Evolutionary conservation across 2,329 filamentous ascomycete genomes (phyloP).

Genomic region (Exophiala bonariae): DNA sequence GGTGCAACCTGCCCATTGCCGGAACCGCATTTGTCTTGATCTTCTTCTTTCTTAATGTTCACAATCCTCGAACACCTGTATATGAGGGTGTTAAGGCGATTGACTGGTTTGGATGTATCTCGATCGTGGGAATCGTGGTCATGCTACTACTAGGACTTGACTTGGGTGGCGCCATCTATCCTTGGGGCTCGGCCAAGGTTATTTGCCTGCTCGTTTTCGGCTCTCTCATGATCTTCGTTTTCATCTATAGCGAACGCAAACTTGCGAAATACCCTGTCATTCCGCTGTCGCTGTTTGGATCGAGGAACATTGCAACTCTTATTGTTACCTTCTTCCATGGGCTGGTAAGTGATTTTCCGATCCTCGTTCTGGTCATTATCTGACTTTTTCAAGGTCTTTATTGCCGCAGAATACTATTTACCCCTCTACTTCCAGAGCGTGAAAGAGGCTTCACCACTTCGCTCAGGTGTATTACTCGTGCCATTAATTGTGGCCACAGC

Average conservation of each 20-base stretch:
- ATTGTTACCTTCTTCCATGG: constrained; percentile 34
- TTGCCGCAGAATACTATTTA: constrained; percentile 55
- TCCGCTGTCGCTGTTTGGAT: constrained; percentile 69
- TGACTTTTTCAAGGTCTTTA: constrained; percentile 20
- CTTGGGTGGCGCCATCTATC: constrained; percentile 73
- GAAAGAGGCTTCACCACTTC: constrained; percentile 61
- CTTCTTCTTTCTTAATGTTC: constrained; percentile 54
- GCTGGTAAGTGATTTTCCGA: constrained; percentile 14
- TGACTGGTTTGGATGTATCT: constrained; percentile 60
- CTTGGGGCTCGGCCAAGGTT: constrained; percentile 74
- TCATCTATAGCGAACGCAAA: constrained; percentile 71
- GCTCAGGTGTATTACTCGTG: constrained; percentile 57
- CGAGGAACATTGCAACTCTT: constrained; percentile 49
- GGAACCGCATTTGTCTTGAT: constrained; percentile 51
- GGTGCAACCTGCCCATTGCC: constrained; percentile 56
- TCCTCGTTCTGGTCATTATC: background rate
- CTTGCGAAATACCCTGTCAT: constrained; percentile 76
- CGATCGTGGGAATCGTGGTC: constrained; percentile 73
- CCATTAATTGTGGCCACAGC: constrained; percentile 57
- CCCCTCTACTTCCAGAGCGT: constrained; percentile 74
- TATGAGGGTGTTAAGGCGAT: constrained; percentile 39
- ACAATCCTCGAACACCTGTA: constrained; percentile 54
- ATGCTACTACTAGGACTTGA: constrained; percentile 87
- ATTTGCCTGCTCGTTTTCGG: constrained; percentile 79
- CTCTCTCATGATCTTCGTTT: constrained; percentile 60